Evolutionary conservation across 805 yeast species (phyloP).

Genomic region (Blastobotrys mokoenaii): DNA sequence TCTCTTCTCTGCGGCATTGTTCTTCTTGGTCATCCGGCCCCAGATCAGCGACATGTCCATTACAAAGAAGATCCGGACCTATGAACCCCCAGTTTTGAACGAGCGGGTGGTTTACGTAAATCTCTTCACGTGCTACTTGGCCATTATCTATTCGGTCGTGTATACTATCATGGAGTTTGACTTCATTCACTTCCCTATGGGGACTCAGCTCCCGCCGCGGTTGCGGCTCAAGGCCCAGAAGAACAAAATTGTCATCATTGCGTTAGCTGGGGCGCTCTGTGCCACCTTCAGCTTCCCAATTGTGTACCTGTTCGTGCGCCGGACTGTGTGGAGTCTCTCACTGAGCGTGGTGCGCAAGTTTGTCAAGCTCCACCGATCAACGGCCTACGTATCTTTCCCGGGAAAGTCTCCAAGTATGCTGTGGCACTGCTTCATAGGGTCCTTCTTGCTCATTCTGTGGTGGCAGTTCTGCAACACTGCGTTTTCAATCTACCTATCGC

Average conservation of each 20-base stretch:
- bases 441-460: slow-evolving; percentile 14
- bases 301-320: slow-evolving; percentile 13
- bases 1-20: slow-evolving; percentile 3
- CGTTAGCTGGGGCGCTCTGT: slow-evolving; percentile 5
- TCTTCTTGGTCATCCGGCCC: slow-evolving; percentile 4
- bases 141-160: slow-evolving; percentile 4
- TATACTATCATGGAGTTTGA: neutral
- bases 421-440: slow-evolving; percentile 8
- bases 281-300: slow-evolving; percentile 12
- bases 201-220: neutral
- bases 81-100: slow-evolving; percentile 10
- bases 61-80: slow-evolving; percentile 7
- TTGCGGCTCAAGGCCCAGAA: slow-evolving; percentile 5
- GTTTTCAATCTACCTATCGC: slow-evolving; percentile 27
- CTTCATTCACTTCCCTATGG: slow-evolving; percentile 1
- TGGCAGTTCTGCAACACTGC: slow-evolving; percentile 25
- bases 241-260: slow-evolving; percentile 2
- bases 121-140: slow-evolving; percentile 6
- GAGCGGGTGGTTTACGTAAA: slow-evolving; percentile 11
- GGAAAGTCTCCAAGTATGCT: slow-evolving; percentile 9
- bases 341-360: slow-evolving; percentile 8
- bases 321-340: slow-evolving; percentile 13
- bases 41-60: slow-evolving; percentile 5
- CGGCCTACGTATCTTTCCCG: slow-evolving; percentile 14
- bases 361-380: slow-evolving; percentile 11